Conservation (phyloP, 805 yeast genomes). For the Candida rishiriensis region DNA sequence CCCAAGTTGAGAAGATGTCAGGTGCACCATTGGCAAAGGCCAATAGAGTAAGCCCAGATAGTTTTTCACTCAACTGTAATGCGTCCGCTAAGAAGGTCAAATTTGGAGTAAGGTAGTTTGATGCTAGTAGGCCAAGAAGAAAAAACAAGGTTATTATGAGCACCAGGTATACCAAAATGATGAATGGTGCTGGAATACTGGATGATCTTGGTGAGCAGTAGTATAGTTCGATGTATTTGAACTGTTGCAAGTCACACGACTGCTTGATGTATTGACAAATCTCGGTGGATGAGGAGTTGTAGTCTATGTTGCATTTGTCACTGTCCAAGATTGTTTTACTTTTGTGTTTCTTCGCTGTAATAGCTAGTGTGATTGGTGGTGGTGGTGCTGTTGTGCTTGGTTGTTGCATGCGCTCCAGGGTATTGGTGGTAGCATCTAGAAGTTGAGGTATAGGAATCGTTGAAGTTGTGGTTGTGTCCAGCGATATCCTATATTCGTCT, state of each 20-base stretch:
- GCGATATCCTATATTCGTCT: too few relatives aligned
- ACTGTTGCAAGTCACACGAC: conserved; percentile 16
- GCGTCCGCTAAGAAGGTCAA: conserved; percentile 58
- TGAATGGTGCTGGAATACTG: conserved; percentile 4
- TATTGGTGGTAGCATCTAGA: too few relatives aligned
- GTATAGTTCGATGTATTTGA: conserved; percentile 21
- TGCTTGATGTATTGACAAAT: conserved; percentile 18
- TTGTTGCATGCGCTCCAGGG: too few relatives aligned
- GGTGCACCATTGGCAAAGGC: conserved; percentile 94
- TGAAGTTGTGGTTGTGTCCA: too few relatives aligned
- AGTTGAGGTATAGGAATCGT: too few relatives aligned
- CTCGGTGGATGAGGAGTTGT: conserved; percentile 6
- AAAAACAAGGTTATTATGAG: conserved; percentile 44
- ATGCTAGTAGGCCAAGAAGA: conserved; percentile 72
- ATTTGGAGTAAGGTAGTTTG: conserved; percentile 79
- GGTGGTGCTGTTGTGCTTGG: too few relatives aligned
- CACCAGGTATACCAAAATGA: conserved; percentile 7
- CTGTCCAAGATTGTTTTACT: too few relatives aligned
- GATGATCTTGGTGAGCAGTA: conserved; percentile 19
- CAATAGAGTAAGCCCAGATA: conserved; percentile 81
- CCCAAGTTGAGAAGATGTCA: conserved; percentile 78
- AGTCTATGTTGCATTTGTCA: conserved; percentile 3
- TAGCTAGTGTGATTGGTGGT: too few relatives aligned
- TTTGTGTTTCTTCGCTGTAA: too few relatives aligned
- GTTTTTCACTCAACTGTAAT: conserved; percentile 63